Evolutionary conservation across 352 stramenopile genomes (phyloP).

Genomic region (Pythium vanterpoolii): DNA sequence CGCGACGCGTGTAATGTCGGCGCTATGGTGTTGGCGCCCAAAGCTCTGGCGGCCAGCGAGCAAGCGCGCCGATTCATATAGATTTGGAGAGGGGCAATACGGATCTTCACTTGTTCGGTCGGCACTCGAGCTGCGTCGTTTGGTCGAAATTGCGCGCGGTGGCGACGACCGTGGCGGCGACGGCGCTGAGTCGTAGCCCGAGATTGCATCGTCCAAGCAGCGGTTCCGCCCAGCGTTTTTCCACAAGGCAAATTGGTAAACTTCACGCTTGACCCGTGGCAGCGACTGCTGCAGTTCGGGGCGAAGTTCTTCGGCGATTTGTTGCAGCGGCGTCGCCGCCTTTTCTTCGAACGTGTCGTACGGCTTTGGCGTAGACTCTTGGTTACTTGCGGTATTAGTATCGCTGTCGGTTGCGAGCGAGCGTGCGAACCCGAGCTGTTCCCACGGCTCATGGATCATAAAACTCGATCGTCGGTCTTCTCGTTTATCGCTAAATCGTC

Average conservation of each 20-base stretch:
- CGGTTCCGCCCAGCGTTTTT: conserved; percentile 44
- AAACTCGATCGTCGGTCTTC: conserved; percentile 62
- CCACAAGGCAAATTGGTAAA: conserved; percentile 61
- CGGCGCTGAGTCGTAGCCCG: conserved; percentile 20
- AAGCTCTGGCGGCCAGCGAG: conserved; percentile 23
- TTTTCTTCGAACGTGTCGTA: conserved; percentile 19
- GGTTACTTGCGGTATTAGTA: not conserved
- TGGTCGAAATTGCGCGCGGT: conserved; percentile 8
- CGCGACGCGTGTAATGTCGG: conserved; percentile 8
- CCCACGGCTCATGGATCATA: conserved; percentile 49
- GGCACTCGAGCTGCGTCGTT: conserved; percentile 19
- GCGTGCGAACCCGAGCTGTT: conserved; percentile 41
- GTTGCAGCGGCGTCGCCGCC: not conserved
- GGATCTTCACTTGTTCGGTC: conserved; percentile 7
- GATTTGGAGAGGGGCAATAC: conserved; percentile 14
- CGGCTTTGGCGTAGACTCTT: conserved; percentile 17
- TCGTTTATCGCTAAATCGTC: conserved; percentile 3
- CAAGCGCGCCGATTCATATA: conserved; percentile 16
- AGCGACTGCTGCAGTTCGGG: not conserved
- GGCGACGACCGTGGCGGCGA: conserved; percentile 14
- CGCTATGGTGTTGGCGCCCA: conserved; percentile 15
- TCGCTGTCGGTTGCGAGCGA: conserved; percentile 10
- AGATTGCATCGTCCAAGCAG: conserved; percentile 46
- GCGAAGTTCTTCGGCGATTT: conserved; percentile 5
- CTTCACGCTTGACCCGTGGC: conserved; percentile 10